A percentile compares a stretch with the other conserved stretches of the same genome.
phyloP scores from a whole-genome alignment of 139 green algal genomes.

The Auxenochlorella protothecoides region DNA sequence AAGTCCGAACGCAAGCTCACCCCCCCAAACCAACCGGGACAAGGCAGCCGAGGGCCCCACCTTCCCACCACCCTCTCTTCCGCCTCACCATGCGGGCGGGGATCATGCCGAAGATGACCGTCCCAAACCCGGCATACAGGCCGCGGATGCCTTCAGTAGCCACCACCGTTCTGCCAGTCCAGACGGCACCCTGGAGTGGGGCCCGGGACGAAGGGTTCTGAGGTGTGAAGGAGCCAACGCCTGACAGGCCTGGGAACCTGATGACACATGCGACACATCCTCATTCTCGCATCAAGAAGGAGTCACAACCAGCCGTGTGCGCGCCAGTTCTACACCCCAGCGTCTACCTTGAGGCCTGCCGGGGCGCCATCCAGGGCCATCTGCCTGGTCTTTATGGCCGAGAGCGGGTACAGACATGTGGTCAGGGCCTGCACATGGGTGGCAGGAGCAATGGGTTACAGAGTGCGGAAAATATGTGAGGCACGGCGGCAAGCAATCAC shows the following conservation, averaged over 20 bases:
- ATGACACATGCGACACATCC: no score
- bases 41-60: neutral
- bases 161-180: constrained; percentile 54
- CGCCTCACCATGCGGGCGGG: constrained; percentile 28
- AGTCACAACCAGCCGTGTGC: no score
- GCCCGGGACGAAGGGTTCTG: no score
- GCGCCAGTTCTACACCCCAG: no score
- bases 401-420: constrained; percentile 70
- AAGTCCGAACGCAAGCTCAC: no score
- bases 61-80: neutral
- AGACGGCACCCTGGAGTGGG: constrained; percentile 35
- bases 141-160: constrained; percentile 62
- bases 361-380: constrained; percentile 53
- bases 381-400: constrained; percentile 88
- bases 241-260: no score
- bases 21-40: no score
- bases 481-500: neutral
- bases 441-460: neutral
- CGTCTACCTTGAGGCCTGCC: constrained; percentile 32
- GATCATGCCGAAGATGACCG: constrained; percentile 59
- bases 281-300: no score
- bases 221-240: no score
- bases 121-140: constrained; percentile 83
- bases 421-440: constrained; percentile 53
- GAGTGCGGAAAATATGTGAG: neutral